Evolutionary conservation across 2,329 filamentous ascomycete species (phyloP).

Genomic region (Cladophialophora exuberans): DNA sequence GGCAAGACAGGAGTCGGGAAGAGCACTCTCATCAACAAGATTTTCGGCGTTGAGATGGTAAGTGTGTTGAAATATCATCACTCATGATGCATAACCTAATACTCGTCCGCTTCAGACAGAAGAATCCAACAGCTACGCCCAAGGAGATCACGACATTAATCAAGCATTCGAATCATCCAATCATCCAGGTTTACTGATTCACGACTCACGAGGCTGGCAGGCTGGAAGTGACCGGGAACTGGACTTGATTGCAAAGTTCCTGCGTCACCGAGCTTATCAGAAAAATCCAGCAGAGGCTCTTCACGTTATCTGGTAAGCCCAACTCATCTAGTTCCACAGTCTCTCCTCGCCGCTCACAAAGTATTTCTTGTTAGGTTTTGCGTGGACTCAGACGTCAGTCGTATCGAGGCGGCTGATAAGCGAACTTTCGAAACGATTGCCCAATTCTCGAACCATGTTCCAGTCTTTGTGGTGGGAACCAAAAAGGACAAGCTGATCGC

Average conservation of each 20-base stretch:
- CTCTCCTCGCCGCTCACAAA: background rate
- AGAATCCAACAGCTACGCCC: slow-evolving; percentile 34
- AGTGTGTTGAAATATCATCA: slow-evolving; percentile 27
- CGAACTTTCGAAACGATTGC: slow-evolving; percentile 39
- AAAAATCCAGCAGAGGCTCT: slow-evolving; percentile 37
- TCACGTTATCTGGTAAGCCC: slow-evolving; percentile 38
- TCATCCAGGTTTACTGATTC: slow-evolving; percentile 40
- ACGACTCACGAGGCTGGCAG: slow-evolving; percentile 42
- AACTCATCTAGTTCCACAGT: background rate
- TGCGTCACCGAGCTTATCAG: slow-evolving; percentile 37
- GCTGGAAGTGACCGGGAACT: slow-evolving; percentile 39
- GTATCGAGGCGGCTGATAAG: slow-evolving; percentile 40
- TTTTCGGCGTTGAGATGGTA: slow-evolving; percentile 39
- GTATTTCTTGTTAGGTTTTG: slow-evolving; percentile 37
- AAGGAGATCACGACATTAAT: slow-evolving; percentile 39
- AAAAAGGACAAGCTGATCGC: slow-evolving; percentile 41
- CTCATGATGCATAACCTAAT: slow-evolving; percentile 29
- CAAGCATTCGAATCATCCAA: slow-evolving; percentile 39
- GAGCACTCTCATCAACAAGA: slow-evolving; percentile 39
- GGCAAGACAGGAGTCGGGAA: slow-evolving; percentile 40
- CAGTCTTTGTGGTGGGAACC: slow-evolving; percentile 40
- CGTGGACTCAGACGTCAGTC: slow-evolving; percentile 40
- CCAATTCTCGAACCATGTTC: slow-evolving; percentile 38
- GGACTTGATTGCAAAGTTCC: slow-evolving; percentile 36
- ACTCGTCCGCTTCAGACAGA: slow-evolving; percentile 19